Evolutionary conservation across 139 green algal genomes (phyloP).

Genomic region (Chlamydomonas asymmetrica): DNA sequence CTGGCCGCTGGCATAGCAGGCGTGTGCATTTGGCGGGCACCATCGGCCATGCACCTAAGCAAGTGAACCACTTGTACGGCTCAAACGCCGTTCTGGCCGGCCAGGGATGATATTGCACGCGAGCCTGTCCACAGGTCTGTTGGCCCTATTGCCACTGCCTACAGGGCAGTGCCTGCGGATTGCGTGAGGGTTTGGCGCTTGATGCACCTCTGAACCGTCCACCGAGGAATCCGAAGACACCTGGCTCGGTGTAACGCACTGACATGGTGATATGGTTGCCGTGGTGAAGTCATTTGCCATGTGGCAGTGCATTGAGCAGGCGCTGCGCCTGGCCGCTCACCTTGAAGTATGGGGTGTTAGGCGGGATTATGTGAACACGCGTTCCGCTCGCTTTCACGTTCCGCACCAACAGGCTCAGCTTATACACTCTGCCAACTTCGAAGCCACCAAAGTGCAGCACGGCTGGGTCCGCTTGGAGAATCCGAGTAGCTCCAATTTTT

Average conservation of each 20-base stretch:
- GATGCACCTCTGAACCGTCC: background rate
- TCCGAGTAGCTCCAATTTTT: constrained; percentile 32
- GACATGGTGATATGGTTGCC: background rate
- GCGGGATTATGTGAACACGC: constrained; percentile 40
- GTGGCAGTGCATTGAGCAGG: background rate
- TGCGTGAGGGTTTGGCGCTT: background rate
- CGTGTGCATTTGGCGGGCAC: too few relatives aligned
- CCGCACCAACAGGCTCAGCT: constrained; percentile 30
- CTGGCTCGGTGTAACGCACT: background rate
- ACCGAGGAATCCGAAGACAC: background rate
- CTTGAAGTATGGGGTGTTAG: constrained; percentile 49
- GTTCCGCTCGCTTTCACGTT: constrained; percentile 25
- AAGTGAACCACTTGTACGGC: too few relatives aligned
- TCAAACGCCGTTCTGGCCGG: too few relatives aligned
- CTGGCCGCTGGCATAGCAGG: background rate
- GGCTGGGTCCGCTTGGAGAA: constrained; percentile 34
- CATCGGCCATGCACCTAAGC: too few relatives aligned
- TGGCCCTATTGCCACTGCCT: background rate
- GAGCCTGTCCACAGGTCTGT: too few relatives aligned
- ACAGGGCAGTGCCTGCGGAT: background rate
- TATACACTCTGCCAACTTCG: constrained; percentile 38
- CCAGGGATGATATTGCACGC: too few relatives aligned
- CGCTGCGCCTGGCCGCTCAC: background rate
- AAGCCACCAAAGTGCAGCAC: constrained; percentile 54
- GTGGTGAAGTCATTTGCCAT: background rate